phyloP scores from a whole-genome alignment of 2,329 filamentous ascomycete species.

The Rutstroemia sp. region DNA sequence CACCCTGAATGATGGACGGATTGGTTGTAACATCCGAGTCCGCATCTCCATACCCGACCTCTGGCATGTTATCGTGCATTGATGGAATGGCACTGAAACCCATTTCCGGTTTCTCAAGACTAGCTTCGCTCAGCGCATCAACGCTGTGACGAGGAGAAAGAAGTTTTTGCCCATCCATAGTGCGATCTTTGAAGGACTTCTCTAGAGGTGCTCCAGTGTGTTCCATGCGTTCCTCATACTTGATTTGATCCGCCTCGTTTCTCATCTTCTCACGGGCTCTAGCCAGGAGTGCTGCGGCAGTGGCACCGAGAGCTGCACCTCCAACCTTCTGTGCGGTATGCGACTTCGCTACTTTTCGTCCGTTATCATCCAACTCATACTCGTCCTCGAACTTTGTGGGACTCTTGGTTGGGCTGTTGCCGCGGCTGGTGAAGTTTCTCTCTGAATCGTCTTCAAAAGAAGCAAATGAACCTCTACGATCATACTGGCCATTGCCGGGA shows the following conservation, averaged over 20 bases:
- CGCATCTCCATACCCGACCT: slow-evolving; percentile 58
- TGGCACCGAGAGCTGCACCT: slow-evolving; percentile 17
- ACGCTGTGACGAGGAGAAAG: slow-evolving; percentile 51
- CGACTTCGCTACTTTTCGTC: slow-evolving; percentile 27
- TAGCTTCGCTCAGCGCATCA: slow-evolving; percentile 43
- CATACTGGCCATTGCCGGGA: slow-evolving; percentile 31
- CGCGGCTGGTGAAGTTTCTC: slow-evolving; percentile 28
- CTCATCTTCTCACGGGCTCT: slow-evolving; percentile 20
- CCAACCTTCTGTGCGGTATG: slow-evolving; percentile 23
- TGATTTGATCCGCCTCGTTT: slow-evolving; percentile 21
- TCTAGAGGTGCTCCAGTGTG: slow-evolving; percentile 46
- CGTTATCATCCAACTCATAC: slow-evolving; percentile 29
- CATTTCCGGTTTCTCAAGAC: slow-evolving; percentile 45
- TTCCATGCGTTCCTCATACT: slow-evolving; percentile 22
- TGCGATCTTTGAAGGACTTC: slow-evolving; percentile 59
- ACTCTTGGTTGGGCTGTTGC: slow-evolving; percentile 39
- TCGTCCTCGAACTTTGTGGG: slow-evolving; percentile 25
- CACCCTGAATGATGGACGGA: slow-evolving; percentile 71
- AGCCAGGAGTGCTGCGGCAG: slow-evolving; percentile 23
- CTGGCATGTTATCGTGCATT: slow-evolving; percentile 64
- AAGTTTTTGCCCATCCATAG: slow-evolving; percentile 44
- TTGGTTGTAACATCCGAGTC: slow-evolving; percentile 70
- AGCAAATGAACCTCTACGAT: slow-evolving; percentile 27
- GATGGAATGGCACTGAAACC: slow-evolving; percentile 64
- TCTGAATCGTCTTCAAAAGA: slow-evolving; percentile 30